Conservation (phyloP, 306 rosid species). For the Casuarina equisetifolia region DNA sequence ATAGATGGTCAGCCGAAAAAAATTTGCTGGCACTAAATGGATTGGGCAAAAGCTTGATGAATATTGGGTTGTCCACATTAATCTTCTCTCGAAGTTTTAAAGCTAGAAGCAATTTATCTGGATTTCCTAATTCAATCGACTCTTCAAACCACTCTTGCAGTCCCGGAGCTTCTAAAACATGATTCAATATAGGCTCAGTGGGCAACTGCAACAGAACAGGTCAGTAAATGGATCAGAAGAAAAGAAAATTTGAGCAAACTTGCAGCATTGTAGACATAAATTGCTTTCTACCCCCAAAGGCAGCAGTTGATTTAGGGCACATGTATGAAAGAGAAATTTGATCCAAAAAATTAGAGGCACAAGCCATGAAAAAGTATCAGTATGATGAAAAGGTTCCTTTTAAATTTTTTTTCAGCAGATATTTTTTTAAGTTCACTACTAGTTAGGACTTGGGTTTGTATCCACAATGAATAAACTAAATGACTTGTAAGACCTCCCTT, state of each 20-base stretch:
- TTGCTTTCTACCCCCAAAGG: neutral
- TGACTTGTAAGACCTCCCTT: neutral
- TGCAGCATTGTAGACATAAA: neutral
- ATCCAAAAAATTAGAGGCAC: neutral
- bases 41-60: constrained; percentile 65
- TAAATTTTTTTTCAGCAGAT: neutral
- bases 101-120: constrained; percentile 89
- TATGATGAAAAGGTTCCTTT: neutral
- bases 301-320: neutral
- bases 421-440: neutral
- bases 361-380: neutral
- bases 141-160: constrained; percentile 77
- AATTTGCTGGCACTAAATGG: constrained; percentile 64
- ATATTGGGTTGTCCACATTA: constrained; percentile 44
- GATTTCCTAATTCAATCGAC: constrained; percentile 78
- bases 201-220: constrained; percentile 56
- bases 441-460: neutral
- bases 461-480: neutral
- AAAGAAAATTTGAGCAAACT: neutral
- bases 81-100: constrained; percentile 57
- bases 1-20: constrained; percentile 65
- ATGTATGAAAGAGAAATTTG: neutral
- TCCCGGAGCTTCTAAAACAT: constrained; percentile 78
- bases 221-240: neutral
- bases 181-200: constrained; percentile 48